Conservation (phyloP, 139 green algal genomes). For the Microglena sp. region DNA sequence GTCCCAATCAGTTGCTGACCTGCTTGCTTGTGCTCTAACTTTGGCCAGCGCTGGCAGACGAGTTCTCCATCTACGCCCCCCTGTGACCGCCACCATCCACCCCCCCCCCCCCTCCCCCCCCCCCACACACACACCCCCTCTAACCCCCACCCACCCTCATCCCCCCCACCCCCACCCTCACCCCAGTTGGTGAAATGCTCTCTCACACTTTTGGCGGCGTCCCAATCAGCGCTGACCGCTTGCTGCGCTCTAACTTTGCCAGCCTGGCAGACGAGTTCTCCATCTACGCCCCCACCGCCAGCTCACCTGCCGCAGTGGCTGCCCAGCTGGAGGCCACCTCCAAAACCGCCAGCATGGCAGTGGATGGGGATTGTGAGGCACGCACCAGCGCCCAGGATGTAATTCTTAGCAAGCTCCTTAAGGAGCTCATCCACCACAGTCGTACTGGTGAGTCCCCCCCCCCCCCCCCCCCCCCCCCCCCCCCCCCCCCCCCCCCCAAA, state of each 20-base stretch:
- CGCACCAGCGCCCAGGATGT: not conserved
- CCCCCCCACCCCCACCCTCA: too few relatives aligned
- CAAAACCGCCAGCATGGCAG: not conserved
- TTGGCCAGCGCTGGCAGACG: slow-evolving; percentile 17
- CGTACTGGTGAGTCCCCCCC: too few relatives aligned
- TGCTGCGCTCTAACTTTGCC: slow-evolving; percentile 36
- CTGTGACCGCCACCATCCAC: too few relatives aligned
- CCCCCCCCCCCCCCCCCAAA: too few relatives aligned
- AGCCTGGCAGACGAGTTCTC: slow-evolving; percentile 17
- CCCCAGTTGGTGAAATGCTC: slow-evolving; percentile 65
- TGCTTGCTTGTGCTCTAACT: slow-evolving; percentile 41
- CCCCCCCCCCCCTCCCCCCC: too few relatives aligned
- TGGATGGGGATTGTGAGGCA: too few relatives aligned
- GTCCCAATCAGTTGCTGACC: slow-evolving; percentile 30
- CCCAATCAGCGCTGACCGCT: slow-evolving; percentile 22
- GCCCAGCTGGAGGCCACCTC: not conserved
- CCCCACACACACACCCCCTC: too few relatives aligned
- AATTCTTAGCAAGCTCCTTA: not conserved
- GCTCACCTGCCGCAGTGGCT: too few relatives aligned
- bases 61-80: slow-evolving; percentile 11
- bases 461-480: too few relatives aligned
- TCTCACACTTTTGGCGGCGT: slow-evolving; percentile 64
- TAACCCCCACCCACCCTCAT: too few relatives aligned
- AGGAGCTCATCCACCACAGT: not conserved
- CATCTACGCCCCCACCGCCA: slow-evolving; percentile 9